Evolutionary conservation across 352 stramenopile genomes (phyloP), one percentile per base, ranked within the genome.

Genomic region (Phytopythium mirpurense): DNA sequence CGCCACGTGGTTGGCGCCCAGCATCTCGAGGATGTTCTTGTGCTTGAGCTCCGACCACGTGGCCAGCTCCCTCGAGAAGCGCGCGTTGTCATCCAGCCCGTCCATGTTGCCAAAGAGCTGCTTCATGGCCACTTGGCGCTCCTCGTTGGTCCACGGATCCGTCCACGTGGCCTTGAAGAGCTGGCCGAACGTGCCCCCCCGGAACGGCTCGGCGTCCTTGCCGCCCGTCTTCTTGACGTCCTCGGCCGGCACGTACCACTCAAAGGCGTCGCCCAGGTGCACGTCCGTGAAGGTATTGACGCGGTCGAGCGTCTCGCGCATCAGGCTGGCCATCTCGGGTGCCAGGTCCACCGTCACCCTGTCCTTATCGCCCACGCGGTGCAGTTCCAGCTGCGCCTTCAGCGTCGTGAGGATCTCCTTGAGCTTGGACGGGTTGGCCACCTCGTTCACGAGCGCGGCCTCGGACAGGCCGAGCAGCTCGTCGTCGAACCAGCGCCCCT

Each of bases 21-120:
- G 67, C 8, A 82, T 48, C 31, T 69, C 44, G 18, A 83, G 18
- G 24, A 83, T 63, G 35, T 78, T 45, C 19, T 60, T 53, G 26
- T 71, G 55, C 0, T 62, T 36, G 0, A 78, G 44, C 11, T 26
- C 26, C 6, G 41, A 47, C 72, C 72, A 83, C n/a, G 75, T 45
- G 27, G 60, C 26, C 11, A 77, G 46, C 21, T 78, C 68, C 18
- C 57, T 56, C 18, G 70, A 51, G 45, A 76, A 75, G 12, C 19
- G 14, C 0, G 23, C 16, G 16, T 42, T 50, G 8, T 27, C 29
- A 29, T 41, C 45, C n/a, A 31, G 8, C 5, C n/a, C 29, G 18
- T 40, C n/a, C 12, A 76, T 43, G 24, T 72, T 62, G 19, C 52
- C 51, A 14, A 67, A 42, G 48, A 76, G 72, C 14, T 35, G 14